phyloP scores from a whole-genome alignment of 2,329 filamentous ascomycete genomes.

The Aspergillus hiratsukae region DNA sequence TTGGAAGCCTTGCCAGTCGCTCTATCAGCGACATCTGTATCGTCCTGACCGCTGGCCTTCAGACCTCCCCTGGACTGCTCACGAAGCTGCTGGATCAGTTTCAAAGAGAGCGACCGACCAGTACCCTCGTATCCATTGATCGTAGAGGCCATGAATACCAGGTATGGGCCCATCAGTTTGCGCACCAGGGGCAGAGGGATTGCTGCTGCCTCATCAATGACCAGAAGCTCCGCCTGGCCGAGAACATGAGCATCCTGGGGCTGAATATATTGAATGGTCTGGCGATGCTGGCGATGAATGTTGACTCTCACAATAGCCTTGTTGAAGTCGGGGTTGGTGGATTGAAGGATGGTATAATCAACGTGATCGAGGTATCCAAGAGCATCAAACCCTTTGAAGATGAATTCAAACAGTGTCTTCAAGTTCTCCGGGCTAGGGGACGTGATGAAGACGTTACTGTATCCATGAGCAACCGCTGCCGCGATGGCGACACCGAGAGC shows the following conservation, averaged over 20 bases:
- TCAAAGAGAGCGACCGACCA: constrained; percentile 87
- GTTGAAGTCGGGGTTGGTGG: constrained; percentile 97
- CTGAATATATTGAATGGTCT: constrained; percentile 98
- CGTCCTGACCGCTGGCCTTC: constrained; percentile 49
- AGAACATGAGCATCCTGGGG: constrained; percentile 93
- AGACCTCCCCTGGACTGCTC: constrained; percentile 75
- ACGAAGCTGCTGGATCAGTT: constrained; percentile 92
- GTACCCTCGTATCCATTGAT: constrained; percentile 99
- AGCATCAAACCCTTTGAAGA: constrained; percentile 97
- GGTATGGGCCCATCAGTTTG: constrained; percentile 92
- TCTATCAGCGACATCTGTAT: constrained; percentile 69
- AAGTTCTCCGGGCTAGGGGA: constrained; percentile 96
- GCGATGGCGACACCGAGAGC: constrained; percentile 92
- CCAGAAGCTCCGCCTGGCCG: constrained; percentile 88
- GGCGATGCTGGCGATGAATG: constrained; percentile 86
- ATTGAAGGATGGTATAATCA: constrained; percentile 97
- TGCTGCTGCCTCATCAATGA: constrained; percentile 96
- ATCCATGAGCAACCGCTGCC: constrained; percentile 89
- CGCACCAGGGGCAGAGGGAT: constrained; percentile 89
- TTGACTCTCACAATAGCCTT: constrained; percentile 98
- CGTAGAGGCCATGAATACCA: constrained; percentile 98
- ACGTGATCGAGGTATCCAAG: constrained; percentile 90
- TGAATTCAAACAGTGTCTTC: constrained; percentile 96
- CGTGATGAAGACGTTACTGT: constrained; percentile 99
- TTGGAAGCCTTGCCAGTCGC: constrained; percentile 71